Base-by-base conservation (phyloP, 202 grass and related monocot species). In the Carex arenaria region DNA sequence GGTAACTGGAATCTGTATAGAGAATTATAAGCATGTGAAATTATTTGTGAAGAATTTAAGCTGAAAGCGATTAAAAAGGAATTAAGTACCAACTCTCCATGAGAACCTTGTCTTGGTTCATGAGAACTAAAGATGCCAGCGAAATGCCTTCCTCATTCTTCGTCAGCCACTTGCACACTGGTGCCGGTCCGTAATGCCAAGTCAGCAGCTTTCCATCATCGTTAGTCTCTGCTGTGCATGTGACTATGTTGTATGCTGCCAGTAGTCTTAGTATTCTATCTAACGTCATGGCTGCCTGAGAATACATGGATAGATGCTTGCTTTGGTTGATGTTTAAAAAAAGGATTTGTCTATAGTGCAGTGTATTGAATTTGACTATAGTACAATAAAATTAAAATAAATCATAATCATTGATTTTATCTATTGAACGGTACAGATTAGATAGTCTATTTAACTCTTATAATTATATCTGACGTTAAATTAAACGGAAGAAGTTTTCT, bases 241-340 rank as follows among this genome's bases (percentile, higher is more conserved):
- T 52, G 18, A 90, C 83, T 5, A 93, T 61, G 57, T 80, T 64
- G 45, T 86, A 81, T 20, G 81, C 69, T 61, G 86, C 91, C 57
- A 93, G 88, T 5, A 90, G 81, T 42, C 88, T 78, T n/a, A 93
- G 64, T 22, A 93, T 83, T 30, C 91, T 83, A 73, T 93, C 91
- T 42, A 93, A 22, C 70, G 67, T 67, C 32, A 10, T 53, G 0
- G 75, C 38, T n/a, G 84, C 84, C 68, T 62, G 23, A 17, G 19
- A 56, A 4, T 55, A 47, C 68, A 66, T 10, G 18, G 7, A 45
- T 43, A 70, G 22, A 42, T 4, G 38, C 2, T 26, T 26, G 26
- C 26, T 26, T 26, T 26, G 12, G 18, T 45, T 67, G 64, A 6
- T 67, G 64, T 67, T 47, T 47, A 11, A 47, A 47, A 34, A n/a